Percentiles rank a stretch among this genome's conserved stretches.
Evolutionary conservation across 2,329 filamentous ascomycete genomes (phyloP).

Genomic region (Nemania diffusa): DNA sequence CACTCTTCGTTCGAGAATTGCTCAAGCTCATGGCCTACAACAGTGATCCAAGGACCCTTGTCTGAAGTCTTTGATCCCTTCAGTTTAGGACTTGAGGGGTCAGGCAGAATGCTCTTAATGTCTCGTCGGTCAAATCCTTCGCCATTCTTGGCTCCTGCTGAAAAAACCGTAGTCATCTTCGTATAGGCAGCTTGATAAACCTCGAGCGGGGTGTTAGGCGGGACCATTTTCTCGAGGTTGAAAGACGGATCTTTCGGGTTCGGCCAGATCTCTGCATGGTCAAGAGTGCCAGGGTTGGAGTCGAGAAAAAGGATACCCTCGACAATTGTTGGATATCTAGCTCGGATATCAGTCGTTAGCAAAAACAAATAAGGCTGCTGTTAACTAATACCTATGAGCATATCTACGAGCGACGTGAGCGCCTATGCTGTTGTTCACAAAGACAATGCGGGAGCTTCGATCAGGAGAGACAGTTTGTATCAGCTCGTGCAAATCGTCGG

Average conservation of each 20-base stretch:
- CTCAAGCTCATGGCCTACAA: conserved; percentile 49
- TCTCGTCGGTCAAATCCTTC: conserved; percentile 46
- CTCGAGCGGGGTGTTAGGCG: conserved; percentile 44
- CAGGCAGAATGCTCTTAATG: conserved; percentile 43
- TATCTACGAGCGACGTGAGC: conserved; percentile 48
- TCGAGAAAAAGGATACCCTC: conserved; percentile 48
- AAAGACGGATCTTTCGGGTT: conserved; percentile 44
- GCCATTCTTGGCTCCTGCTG: conserved; percentile 44
- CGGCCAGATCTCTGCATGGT: conserved; percentile 46
- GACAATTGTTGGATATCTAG: conserved; percentile 41
- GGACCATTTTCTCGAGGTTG: conserved; percentile 39
- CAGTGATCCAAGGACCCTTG: conserved; percentile 44
- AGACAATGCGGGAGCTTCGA: conserved; percentile 39
- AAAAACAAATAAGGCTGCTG: not conserved
- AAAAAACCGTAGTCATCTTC: conserved; percentile 45
- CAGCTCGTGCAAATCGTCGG: conserved; percentile 47
- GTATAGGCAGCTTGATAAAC: conserved; percentile 45
- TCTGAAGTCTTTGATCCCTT: conserved; percentile 39
- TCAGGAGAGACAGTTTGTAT: conserved; percentile 37
- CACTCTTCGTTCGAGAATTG: conserved; percentile 47
- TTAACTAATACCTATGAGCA: conserved; percentile 37
- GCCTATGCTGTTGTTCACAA: conserved; percentile 49
- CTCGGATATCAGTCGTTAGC: conserved; percentile 10
- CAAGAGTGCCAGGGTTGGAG: conserved; percentile 48
- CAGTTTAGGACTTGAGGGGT: conserved; percentile 44